phyloP scores from a whole-genome alignment of 495 filamentous ascomycete genomes.

The Talaromyces trachyspermus region DNA sequence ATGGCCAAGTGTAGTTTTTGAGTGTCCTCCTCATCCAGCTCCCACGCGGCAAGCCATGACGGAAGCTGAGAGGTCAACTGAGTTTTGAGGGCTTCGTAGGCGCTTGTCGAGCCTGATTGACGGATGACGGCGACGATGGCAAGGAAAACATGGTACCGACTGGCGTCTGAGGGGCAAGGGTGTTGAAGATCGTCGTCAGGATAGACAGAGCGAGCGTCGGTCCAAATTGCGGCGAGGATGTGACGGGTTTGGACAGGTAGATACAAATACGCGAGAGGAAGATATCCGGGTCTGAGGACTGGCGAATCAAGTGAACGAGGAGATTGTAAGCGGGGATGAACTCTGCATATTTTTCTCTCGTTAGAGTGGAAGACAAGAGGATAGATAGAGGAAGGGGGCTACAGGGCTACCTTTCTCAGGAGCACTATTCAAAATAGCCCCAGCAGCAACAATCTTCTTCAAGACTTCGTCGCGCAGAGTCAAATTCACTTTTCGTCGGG shows the following conservation, averaged over 20 bases:
- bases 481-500: constrained; percentile 33
- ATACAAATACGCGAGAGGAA: constrained; percentile 82
- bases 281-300: constrained; percentile 71
- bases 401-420: constrained; percentile 91
- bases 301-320: constrained; percentile 82
- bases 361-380: too few relatives aligned
- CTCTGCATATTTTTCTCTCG: constrained; percentile 42
- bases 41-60: constrained; percentile 77
- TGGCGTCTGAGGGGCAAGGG: constrained; percentile 65
- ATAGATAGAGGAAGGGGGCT: too few relatives aligned
- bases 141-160: constrained; percentile 82
- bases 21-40: constrained; percentile 68
- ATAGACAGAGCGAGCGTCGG: constrained; percentile 76
- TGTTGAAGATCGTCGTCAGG: constrained; percentile 95
- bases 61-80: constrained; percentile 70
- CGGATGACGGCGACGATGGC: constrained; percentile 76
- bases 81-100: constrained; percentile 73
- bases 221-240: constrained; percentile 76
- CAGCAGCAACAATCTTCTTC: constrained; percentile 76
- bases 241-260: constrained; percentile 78
- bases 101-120: constrained; percentile 52
- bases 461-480: constrained; percentile 78
- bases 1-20: constrained; percentile 75
- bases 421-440: constrained; percentile 61
- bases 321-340: constrained; percentile 94